Evolutionary conservation across 2,329 filamentous ascomycete genomes (phyloP), one percentile per base, ranked within the genome.

Genomic region (Penicillium sclerotiorum): DNA sequence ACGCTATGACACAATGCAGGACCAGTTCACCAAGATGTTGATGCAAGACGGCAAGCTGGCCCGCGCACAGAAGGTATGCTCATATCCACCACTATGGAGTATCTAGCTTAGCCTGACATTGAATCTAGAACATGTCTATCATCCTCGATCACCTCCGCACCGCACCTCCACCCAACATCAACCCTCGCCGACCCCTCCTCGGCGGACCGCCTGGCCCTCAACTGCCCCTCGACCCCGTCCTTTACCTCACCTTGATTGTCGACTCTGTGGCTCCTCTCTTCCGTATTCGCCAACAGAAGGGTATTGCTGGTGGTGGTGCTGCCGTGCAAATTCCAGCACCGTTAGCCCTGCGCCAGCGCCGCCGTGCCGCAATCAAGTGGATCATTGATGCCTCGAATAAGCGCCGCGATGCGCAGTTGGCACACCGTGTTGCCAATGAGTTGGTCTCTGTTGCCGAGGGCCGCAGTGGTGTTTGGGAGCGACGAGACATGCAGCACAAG

Each of bases 11-110:
- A 84, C 89, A 1, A 80, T 96, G 7, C 78, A 97, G 40, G 79
- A 87, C 58, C 94, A 96, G 76, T 80, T 97, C 62, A 96, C 91
- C 15, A 92, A 91, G 68, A 79, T 96, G 60, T 74, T 99, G 56
- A 99, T 97, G 93, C 79, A 80, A 62, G 83, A 97, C 72, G 94
- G 94, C 61, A 95, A 96, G 78, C 83, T 95, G 69, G 88, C 87
- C 66, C 81, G 83, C 70, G 94, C 94, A n/a, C 90, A 99, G 72
- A 85, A 86, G 77, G 91, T 95, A 80, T 38, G 63, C 17, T 17
- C 9, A 35, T 30, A 45, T 18, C 5, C 2, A 13, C 15, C 11
- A 46, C n/a, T 44, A n/a, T n/a, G n/a, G n/a, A n/a, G n/a, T n/a
- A n/a, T n/a, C n/a, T n/a, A n/a, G n/a, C n/a, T n/a, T n/a, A n/a